Conservation (phyloP, 495 filamentous ascomycete genomes). For the Rostrohypoxylon terebratum region DNA sequence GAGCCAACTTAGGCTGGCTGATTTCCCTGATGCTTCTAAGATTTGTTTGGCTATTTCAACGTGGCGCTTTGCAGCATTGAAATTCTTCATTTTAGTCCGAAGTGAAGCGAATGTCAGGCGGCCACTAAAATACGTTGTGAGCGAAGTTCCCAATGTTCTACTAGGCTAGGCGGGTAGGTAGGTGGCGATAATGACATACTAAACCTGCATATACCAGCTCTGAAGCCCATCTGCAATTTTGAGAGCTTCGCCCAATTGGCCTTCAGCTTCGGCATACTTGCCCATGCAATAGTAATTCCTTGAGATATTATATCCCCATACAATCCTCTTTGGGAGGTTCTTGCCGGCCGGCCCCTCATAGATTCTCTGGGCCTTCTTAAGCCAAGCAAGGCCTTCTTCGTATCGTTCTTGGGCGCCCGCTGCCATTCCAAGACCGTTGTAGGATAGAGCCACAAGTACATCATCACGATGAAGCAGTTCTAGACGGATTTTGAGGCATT, state of each 20-base stretch:
- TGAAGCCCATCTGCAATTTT: slow-evolving; percentile 11
- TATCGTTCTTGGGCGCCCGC: slow-evolving; percentile 12
- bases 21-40: slow-evolving; percentile 14
- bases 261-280: slow-evolving; percentile 19
- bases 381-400: slow-evolving; percentile 29
- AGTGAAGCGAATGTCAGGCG: slow-evolving; percentile 26
- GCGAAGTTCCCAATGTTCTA: not conserved
- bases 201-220: slow-evolving; percentile 36
- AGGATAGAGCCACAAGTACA: slow-evolving; percentile 17
- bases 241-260: slow-evolving; percentile 1
- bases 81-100: slow-evolving; percentile 15
- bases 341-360: slow-evolving; percentile 19
- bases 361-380: slow-evolving; percentile 17
- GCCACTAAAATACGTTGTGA: slow-evolving; percentile 18
- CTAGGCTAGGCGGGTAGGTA: too few species aligned
- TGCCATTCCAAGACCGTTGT: slow-evolving; percentile 25
- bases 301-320: slow-evolving; percentile 30
- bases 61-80: slow-evolving; percentile 11
- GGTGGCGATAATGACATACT: slow-evolving; percentile 11
- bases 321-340: slow-evolving; percentile 15
- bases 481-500: slow-evolving; percentile 21
- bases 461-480: slow-evolving; percentile 24
- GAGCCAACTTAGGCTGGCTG: slow-evolving; percentile 30
- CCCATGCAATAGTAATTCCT: slow-evolving; percentile 30
- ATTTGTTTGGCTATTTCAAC: slow-evolving; percentile 13